Evolutionary conservation across 2,329 filamentous ascomycete species (phyloP), one percentile per base, ranked within the genome.

Genomic region (Colletotrichum sp.): DNA sequence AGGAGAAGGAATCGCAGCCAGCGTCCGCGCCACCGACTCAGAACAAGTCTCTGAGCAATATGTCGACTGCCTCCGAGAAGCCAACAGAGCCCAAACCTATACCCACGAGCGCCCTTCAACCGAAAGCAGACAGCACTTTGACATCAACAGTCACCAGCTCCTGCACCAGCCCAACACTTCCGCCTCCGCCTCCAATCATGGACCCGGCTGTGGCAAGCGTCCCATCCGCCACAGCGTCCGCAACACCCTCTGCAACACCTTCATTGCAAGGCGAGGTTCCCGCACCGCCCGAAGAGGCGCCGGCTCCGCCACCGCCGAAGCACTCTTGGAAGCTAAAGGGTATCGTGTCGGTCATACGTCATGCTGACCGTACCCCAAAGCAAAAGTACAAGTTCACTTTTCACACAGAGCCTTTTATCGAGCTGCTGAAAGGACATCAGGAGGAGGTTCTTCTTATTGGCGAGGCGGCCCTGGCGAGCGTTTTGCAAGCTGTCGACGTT

Each of bases 311-410:
- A 3, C 90, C 90, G 2, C 94, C 93, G 0, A 98, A 98, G 79
- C 95, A 98, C 80, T 95, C 97, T 13, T 99, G 97, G 97, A 98
- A 98, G 83, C 87, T 99, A 66, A 99, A 99, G 84, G 97, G 97
- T 15, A 96, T 99, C 85, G 96, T 99, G 1, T 96, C 96, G 3
- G 97, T 99, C 18, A 95, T 99, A 77, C 92, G 97, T 33, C 97
- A 99, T 83, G 97, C 97, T 4, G 97, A 99, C 84, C 93, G 97
- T 70, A 99, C 97, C 2, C 97, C 97, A 4, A 99, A 99, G 85
- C 97, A 99, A 80, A 99, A 99, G 82, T 98, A 98, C 88, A 99
- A 99, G 82, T 99, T 98, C 80, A 99, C 97, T 0, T 98, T 99
- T 79, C 97, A 99, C 81, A 98, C 95, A 0, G 95, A 96, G 76